phyloP scores from a whole-genome alignment of 2,329 filamentous ascomycete genomes.

The Amauroascus verrucosus region DNA sequence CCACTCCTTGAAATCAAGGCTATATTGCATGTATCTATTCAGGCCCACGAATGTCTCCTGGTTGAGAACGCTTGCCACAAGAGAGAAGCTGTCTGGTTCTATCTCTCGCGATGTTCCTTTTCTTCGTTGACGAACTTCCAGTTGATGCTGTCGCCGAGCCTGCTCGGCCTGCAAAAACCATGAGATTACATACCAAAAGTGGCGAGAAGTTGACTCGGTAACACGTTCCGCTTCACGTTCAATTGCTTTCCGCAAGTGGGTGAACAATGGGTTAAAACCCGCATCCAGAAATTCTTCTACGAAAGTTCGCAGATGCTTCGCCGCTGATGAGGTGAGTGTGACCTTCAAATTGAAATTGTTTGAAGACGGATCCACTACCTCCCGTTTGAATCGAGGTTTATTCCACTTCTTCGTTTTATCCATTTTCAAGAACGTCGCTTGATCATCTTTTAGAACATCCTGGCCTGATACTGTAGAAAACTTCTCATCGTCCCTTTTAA shows the following conservation, averaged over 20 bases:
- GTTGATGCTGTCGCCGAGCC: constrained; percentile 53
- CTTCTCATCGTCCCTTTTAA: constrained; percentile 75
- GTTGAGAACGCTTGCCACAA: constrained; percentile 81
- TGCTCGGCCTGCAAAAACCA: constrained; percentile 91
- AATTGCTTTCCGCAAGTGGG: constrained; percentile 75
- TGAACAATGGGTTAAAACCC: constrained; percentile 85
- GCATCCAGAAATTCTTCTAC: constrained; percentile 91
- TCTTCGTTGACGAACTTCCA: constrained; percentile 41
- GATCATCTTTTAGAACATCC: constrained; percentile 63
- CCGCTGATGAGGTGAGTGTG: constrained; percentile 61
- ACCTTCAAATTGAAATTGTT: constrained; percentile 68
- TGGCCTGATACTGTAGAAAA: constrained; percentile 82
- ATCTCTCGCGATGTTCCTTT: constrained; percentile 44
- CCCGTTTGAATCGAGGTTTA: constrained; percentile 58
- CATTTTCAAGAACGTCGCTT: constrained; percentile 72
- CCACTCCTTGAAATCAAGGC: constrained; percentile 77
- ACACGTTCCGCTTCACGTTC: constrained; percentile 81
- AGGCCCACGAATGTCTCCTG: constrained; percentile 91
- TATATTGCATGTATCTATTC: constrained; percentile 69
- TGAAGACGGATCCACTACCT: constrained; percentile 48
- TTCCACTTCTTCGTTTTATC: constrained; percentile 85
- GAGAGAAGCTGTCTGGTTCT: constrained; percentile 64
- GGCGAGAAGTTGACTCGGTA: constrained; percentile 62
- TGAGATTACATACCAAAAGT: constrained; percentile 83
- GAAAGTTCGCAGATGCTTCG: constrained; percentile 66